Evolutionary conservation across 441 rosid genomes (phyloP).

Genomic region (Mallotus japonicus): DNA sequence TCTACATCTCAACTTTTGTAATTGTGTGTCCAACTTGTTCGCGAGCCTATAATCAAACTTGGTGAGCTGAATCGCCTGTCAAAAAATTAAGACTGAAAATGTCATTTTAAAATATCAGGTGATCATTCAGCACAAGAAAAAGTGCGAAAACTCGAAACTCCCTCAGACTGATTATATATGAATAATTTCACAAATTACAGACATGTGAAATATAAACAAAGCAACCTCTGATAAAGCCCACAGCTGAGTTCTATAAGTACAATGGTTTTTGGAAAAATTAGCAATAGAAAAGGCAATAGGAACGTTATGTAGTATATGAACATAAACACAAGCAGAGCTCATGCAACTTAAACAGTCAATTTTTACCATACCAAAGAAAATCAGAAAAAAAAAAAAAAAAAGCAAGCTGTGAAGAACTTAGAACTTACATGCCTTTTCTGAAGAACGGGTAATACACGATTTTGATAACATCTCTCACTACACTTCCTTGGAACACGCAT

Average conservation of each 20-base stretch:
- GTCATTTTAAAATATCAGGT: constrained; percentile 10
- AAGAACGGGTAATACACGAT: constrained; percentile 80
- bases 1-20: constrained; percentile 93
- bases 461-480: constrained; percentile 76
- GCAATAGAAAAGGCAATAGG: not conserved
- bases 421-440: constrained; percentile 98
- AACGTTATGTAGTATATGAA: not conserved
- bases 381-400: not conserved
- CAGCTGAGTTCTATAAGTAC: not conserved
- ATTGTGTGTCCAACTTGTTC: constrained; percentile 70
- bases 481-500: constrained; percentile 98
- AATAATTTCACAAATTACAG: not conserved
- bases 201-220: not conserved
- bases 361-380: not conserved
- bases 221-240: not conserved
- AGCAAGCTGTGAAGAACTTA: constrained; percentile 26
- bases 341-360: not conserved
- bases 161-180: not conserved
- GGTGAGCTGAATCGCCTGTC: constrained; percentile 76
- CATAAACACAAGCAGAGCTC: not conserved
- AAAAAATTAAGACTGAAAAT: constrained; percentile 19
- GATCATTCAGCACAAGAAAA: not conserved
- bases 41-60: constrained; percentile 97
- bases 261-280: not conserved
- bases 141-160: constrained; percentile 4